Percentiles rank a stretch among this genome's conserved stretches.
Conservation (phyloP, 2,329 filamentous ascomycete genomes). For the Cryphonectria carpinicola region DNA sequence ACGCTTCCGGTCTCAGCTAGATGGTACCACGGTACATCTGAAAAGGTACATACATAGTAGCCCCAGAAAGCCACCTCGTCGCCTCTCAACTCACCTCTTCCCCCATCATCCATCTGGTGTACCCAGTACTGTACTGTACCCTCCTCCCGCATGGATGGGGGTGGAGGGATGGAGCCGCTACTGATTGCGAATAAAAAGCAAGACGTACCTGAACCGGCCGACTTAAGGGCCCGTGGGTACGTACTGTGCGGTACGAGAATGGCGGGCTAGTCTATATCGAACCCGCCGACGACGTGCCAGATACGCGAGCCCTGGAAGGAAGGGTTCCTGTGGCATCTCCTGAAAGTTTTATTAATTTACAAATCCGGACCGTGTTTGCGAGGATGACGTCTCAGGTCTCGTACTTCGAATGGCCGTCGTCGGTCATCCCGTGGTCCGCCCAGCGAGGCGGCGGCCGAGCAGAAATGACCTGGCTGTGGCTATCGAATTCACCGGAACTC, state of each 20-base stretch:
- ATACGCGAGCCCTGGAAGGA: background rate
- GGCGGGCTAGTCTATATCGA: slow-evolving; percentile 5
- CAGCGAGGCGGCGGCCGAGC: background rate
- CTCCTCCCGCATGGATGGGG: background rate
- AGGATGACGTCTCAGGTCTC: slow-evolving; percentile 16
- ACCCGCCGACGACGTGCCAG: slow-evolving; percentile 8
- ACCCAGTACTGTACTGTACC: background rate
- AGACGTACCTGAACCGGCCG: background rate
- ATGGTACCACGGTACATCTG: background rate
- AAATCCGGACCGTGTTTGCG: slow-evolving; percentile 5
- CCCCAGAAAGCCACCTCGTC: background rate
- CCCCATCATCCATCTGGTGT: background rate
- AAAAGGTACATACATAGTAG: background rate
- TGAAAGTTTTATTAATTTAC: slow-evolving; percentile 4
- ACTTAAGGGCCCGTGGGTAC: background rate
- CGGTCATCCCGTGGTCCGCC: background rate
- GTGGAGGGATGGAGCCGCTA: background rate
- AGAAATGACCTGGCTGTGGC: slow-evolving; percentile 1
- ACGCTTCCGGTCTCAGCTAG: slow-evolving; percentile 7
- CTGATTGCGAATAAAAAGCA: background rate
- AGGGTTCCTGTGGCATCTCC: slow-evolving; percentile 3
- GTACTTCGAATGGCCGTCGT: background rate
- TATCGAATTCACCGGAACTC: background rate
- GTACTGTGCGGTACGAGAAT: slow-evolving; percentile 8
- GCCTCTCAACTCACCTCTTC: background rate